phyloP scores from a whole-genome alignment of 495 filamentous ascomycete species.

The Penicillium antarcticum region DNA sequence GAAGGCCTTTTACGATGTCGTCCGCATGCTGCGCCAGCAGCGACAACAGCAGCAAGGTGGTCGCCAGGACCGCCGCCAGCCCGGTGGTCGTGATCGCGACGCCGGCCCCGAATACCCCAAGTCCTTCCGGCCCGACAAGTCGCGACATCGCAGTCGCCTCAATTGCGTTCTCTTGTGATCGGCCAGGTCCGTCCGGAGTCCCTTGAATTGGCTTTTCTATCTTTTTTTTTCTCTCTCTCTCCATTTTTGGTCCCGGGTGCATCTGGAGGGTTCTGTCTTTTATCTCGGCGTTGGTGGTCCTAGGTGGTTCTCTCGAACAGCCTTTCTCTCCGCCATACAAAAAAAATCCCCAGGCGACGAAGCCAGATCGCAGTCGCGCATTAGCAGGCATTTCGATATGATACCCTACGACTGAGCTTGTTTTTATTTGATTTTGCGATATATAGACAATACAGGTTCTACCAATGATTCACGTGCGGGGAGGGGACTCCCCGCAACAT shows the following conservation, averaged over 20 bases:
- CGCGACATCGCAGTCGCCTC: slow-evolving; percentile 36
- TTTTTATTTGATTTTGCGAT: slow-evolving; percentile 19
- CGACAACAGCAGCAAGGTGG: slow-evolving; percentile 53
- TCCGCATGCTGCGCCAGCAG: slow-evolving; percentile 81
- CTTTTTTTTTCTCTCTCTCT: slow-evolving; percentile 18
- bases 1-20: slow-evolving; percentile 97
- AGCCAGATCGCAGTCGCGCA: slow-evolving; percentile 42
- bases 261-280: slow-evolving; percentile 32
- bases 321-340: neutral
- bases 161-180: slow-evolving; percentile 43
- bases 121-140: slow-evolving; percentile 41
- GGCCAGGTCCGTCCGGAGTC: slow-evolving; percentile 16
- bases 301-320: neutral
- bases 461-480: slow-evolving; percentile 9
- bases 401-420: slow-evolving; percentile 49
- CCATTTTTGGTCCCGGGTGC: slow-evolving; percentile 27
- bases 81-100: slow-evolving; percentile 37
- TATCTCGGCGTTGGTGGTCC: slow-evolving; percentile 26
- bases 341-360: slow-evolving; percentile 21
- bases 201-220: slow-evolving; percentile 3
- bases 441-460: slow-evolving; percentile 14
- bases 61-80: slow-evolving; percentile 40
- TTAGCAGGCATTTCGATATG: slow-evolving; percentile 52
- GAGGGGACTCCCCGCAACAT: too few relatives aligned
- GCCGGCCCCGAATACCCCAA: slow-evolving; percentile 42